Conservation (phyloP, 805 yeast genomes). For the Candida ficus region DNA sequence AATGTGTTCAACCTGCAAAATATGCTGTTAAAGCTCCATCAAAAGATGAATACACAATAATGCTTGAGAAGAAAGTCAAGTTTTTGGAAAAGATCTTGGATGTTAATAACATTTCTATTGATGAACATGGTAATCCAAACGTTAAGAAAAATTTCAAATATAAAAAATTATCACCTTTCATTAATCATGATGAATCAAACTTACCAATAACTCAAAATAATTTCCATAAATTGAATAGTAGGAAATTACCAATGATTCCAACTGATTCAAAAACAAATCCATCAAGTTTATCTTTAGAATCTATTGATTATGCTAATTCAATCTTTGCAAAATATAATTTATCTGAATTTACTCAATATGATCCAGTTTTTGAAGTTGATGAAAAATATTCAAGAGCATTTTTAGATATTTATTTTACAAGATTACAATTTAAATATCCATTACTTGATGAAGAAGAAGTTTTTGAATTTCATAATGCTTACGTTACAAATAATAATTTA, state of each 20-base stretch:
- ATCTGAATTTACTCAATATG: constrained; percentile 38
- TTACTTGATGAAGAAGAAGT: constrained; percentile 48
- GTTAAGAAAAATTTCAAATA: constrained; percentile 31
- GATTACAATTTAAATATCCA: constrained; percentile 54
- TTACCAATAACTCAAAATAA: constrained; percentile 6
- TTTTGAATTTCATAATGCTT: constrained; percentile 44
- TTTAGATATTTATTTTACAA: constrained; percentile 49
- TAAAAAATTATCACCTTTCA: constrained; percentile 33
- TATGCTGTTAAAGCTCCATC: constrained; percentile 40
- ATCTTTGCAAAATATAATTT: constrained; percentile 43
- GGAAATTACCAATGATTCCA: constrained; percentile 8
- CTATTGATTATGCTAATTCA: constrained; percentile 35
- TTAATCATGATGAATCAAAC: constrained; percentile 12
- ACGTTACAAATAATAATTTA: constrained; percentile 31
- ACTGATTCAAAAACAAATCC: constrained; percentile 5
- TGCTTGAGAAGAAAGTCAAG: constrained; percentile 50
- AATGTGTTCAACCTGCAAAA: constrained; percentile 60
- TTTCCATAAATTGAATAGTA: constrained; percentile 6
- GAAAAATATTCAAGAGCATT: constrained; percentile 44
- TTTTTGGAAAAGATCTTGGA: constrained; percentile 45
- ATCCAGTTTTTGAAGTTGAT: constrained; percentile 50
- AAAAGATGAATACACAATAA: constrained; percentile 53
- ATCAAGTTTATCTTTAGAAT: constrained; percentile 23
- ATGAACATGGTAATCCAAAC: constrained; percentile 23
- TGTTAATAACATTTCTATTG: constrained; percentile 21